Conservation (phyloP, 495 filamentous ascomycete species). For the Jackrogersella minutella region DNA sequence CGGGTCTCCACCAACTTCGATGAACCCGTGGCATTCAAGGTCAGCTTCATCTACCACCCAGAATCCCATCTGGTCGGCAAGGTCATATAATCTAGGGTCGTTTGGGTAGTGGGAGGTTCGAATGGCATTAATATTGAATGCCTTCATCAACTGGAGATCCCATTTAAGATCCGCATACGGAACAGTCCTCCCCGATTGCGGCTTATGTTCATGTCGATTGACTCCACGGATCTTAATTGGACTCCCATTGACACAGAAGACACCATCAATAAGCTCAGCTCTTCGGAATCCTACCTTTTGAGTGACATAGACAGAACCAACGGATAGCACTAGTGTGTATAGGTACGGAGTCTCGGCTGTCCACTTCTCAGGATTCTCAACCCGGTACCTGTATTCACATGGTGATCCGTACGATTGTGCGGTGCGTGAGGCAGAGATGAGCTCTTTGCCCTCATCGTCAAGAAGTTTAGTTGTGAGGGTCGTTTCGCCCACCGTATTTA, state of each 20-base stretch:
- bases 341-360: conserved; percentile 74
- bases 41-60: conserved; percentile 79
- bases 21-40: conserved; percentile 76
- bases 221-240: conserved; percentile 68
- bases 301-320: conserved; percentile 48
- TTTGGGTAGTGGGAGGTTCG: conserved; percentile 72
- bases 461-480: conserved; percentile 46
- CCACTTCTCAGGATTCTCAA: conserved; percentile 66
- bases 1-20: conserved; percentile 56
- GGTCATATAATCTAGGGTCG: conserved; percentile 66
- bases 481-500: conserved; percentile 42
- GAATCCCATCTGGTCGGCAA: conserved; percentile 73
- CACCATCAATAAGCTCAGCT: conserved; percentile 62
- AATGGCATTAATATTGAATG: conserved; percentile 72
- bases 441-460: conserved; percentile 41
- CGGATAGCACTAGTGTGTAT: conserved; percentile 58
- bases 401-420: conserved; percentile 9
- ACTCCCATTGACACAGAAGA: conserved; percentile 68
- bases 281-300: conserved; percentile 70
- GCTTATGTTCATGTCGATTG: conserved; percentile 75
- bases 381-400: conserved; percentile 39
- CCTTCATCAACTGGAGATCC: conserved; percentile 73
- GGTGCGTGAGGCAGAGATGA: conserved; percentile 31
- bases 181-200: conserved; percentile 66
- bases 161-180: conserved; percentile 60